Percentiles rank a stretch among this genome's conserved stretches.
Evolutionary conservation across 345 rosid genomes (phyloP).

Genomic region (Cardamine occulta): DNA sequence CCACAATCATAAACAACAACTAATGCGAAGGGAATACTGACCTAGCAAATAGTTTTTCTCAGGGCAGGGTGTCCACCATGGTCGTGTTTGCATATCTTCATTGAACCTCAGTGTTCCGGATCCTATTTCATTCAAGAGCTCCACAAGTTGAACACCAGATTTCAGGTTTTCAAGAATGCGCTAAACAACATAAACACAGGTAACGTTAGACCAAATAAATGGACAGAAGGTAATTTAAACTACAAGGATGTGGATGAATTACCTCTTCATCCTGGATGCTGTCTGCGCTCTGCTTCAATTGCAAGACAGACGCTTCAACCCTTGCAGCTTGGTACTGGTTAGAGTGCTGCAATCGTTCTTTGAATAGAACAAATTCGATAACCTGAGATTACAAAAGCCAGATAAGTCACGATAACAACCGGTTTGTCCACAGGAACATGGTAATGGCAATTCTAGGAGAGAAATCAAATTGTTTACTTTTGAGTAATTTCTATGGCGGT

Average conservation of each 20-base stretch:
- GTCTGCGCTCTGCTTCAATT: constrained; percentile 77
- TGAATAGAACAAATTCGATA: constrained; percentile 93
- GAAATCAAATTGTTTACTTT: constrained; percentile 58
- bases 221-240: not conserved
- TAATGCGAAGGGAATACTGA: constrained; percentile 35
- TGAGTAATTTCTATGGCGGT: constrained; percentile 96
- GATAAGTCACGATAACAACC: constrained; percentile 3
- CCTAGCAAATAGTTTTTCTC: constrained; percentile 87
- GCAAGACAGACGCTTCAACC: constrained; percentile 74
- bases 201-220: not conserved
- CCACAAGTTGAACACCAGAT: constrained; percentile 65
- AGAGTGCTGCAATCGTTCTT: constrained; percentile 80
- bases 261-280: constrained; percentile 85
- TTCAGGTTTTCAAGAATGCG: constrained; percentile 73
- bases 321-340: constrained; percentile 75
- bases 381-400: constrained; percentile 59
- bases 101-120: constrained; percentile 70
- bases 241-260: constrained; percentile 15
- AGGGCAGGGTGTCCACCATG: constrained; percentile 96
- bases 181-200: constrained; percentile 48
- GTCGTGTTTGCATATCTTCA: constrained; percentile 88
- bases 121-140: constrained; percentile 80
- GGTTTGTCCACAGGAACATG: constrained; percentile 13
- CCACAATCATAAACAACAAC: not conserved
- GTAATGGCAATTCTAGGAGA: not conserved